Conservation (phyloP, 169 alveolate genomes). For the Toxoplasma gondii region DNA sequence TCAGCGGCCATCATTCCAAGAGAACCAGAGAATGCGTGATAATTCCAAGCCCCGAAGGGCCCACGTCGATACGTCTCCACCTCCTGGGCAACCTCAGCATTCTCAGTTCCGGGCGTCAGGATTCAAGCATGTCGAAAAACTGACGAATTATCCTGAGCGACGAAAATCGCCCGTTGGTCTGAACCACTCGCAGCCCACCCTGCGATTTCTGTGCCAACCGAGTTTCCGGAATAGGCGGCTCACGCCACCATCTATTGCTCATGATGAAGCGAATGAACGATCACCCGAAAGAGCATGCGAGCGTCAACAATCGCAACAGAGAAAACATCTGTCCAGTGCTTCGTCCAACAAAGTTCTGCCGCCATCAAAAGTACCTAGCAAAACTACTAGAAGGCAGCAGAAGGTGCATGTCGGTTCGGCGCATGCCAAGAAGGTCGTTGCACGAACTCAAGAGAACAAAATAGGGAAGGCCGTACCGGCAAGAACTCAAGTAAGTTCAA, state of each 20-base stretch:
- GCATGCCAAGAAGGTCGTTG: neutral
- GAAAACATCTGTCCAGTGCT: neutral
- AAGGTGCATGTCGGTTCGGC: neutral
- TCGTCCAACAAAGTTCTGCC: neutral
- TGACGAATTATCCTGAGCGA: neutral
- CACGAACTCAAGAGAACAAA: too few relatives aligned
- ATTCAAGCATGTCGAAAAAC: neutral
- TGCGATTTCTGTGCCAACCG: neutral
- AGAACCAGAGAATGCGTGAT: neutral
- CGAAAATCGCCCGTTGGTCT: neutral
- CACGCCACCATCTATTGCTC: neutral
- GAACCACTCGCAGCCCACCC: neutral
- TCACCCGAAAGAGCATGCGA: neutral
- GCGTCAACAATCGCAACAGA: neutral
- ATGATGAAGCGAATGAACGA: neutral
- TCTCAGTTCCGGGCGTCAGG: neutral
- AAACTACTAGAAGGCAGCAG: neutral
- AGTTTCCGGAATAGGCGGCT: neutral
- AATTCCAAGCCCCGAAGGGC: neutral
- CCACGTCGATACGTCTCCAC: neutral
- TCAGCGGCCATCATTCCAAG: neutral
- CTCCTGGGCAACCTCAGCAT: neutral
- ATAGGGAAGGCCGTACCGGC: too few relatives aligned
- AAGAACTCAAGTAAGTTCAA: too few relatives aligned
- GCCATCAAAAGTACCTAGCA: neutral